Conservation (phyloP, 2,329 filamentous ascomycete genomes). For the Xylaria multiplex region DNA sequence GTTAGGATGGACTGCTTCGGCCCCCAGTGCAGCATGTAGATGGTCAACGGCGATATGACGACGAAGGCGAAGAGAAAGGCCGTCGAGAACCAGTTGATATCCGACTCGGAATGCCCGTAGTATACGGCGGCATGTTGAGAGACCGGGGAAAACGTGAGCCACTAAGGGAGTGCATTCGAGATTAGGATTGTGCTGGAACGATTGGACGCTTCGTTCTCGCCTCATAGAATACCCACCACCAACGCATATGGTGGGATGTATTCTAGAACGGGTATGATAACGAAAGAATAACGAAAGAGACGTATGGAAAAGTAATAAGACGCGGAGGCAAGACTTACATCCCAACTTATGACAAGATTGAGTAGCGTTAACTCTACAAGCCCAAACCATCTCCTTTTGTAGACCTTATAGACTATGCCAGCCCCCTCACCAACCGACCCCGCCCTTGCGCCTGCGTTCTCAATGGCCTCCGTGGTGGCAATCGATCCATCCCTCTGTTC, state of each 20-base stretch:
- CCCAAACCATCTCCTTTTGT: slow-evolving; percentile 91
- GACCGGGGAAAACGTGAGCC: slow-evolving; percentile 91
- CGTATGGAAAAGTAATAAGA: background rate
- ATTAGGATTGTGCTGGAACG: slow-evolving; percentile 13
- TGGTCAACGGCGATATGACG: slow-evolving; percentile 73
- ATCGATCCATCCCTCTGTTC: background rate
- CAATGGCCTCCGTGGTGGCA: slow-evolving; percentile 28
- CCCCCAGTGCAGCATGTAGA: slow-evolving; percentile 82
- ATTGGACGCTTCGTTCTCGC: background rate
- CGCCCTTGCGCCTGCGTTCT: slow-evolving; percentile 30
- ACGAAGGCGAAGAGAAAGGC: slow-evolving; percentile 88
- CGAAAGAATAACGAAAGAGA: background rate
- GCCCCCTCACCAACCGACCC: slow-evolving; percentile 34
- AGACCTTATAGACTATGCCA: slow-evolving; percentile 54
- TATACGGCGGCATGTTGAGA: slow-evolving; percentile 78
- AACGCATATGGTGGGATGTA: background rate
- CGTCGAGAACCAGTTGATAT: slow-evolving; percentile 93
- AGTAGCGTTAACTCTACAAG: slow-evolving; percentile 83
- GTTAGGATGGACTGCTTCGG: slow-evolving; percentile 81
- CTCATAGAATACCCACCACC: background rate
- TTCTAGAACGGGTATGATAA: background rate
- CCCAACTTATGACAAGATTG: slow-evolving; percentile 95
- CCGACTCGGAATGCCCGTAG: slow-evolving; percentile 77
- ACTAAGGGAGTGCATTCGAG: slow-evolving; percentile 61
- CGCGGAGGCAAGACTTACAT: slow-evolving; percentile 70